phyloP scores from a whole-genome alignment of 2,329 filamentous ascomycete genomes.

The Fusarium ramigenum region DNA sequence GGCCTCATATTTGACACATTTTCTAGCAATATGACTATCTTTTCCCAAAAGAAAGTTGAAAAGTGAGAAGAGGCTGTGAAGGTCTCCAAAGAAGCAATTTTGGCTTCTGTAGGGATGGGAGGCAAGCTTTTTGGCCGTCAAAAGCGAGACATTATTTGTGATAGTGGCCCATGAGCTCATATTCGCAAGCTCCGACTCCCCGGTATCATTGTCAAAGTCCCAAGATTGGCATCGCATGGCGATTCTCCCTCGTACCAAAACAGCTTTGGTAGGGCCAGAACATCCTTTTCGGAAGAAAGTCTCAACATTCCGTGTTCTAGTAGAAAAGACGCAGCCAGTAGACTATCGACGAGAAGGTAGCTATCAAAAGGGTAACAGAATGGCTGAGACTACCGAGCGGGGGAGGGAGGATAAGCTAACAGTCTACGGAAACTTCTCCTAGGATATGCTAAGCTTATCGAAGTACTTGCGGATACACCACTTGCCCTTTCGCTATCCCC shows the following conservation, averaged over 20 bases:
- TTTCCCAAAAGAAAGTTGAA: neutral
- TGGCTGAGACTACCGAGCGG: no score
- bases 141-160: neutral
- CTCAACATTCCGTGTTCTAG: neutral
- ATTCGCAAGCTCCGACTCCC: neutral
- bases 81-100: neutral
- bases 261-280: neutral
- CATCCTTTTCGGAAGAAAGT: no score
- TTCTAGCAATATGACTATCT: neutral
- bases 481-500: no score
- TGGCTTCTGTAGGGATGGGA: no score
- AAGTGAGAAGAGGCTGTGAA: neutral
- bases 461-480: neutral
- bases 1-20: neutral
- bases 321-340: neutral
- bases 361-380: neutral
- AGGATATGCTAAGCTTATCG: neutral
- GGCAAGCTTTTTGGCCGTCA: neutral
- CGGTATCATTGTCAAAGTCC: neutral
- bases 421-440: neutral
- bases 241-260: neutral
- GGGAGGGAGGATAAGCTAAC: neutral
- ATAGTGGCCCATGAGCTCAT: neutral
- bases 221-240: neutral
- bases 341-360: no score